Base-by-base conservation (phyloP, 1,284 basidiomycete genomes). In the Moesziomyces antarcticus region DNA sequence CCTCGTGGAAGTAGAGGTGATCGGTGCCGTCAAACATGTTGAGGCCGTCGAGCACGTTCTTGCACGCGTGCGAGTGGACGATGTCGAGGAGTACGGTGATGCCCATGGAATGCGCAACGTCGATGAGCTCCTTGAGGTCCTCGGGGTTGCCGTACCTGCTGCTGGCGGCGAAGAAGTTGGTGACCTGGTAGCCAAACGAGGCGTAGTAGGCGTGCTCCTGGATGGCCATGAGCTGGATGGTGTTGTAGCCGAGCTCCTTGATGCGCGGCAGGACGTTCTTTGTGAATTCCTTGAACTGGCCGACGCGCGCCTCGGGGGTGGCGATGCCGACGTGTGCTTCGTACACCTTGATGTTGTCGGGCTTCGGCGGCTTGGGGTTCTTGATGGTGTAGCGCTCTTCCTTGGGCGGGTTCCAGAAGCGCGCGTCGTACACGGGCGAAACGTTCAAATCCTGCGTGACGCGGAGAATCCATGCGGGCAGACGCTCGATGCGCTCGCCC, bases 191-290 rank as follows among this genome's bases (percentile, higher is more conserved):
- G 16, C 96, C 96, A 81, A 99, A 99, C 1, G 94, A 94, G 91
- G 96, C 96, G 86, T 99, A 99, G 85, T 99, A 99, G 4, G 95
- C 93, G 80, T 99, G 96, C 84, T 98, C 94, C 93, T 97, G 95
- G 74, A 97, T 88, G 18, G 84, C 85, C 85, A 84, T 85, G 79
- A 98, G 89, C 85, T 99, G 96, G 70, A 99, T 97, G 50, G 91
- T 90, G 83, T 99, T 99, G 86, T 99, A 99, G 5, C 94, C 97
- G 22, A 98, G 88, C 59, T 90, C 89, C 82, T 91, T 91, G 85
- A 99, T 98, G 64, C 94, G 88, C 37, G 92, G 93, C 9, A 99
- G 88, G 46, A 93, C 86, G 82, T 97, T 89, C 33, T 59, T 46
- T 33, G 74, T 95, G 78, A 99, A 99, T 85, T 98, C 96, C 84